Percentiles rank a stretch among this genome's conserved stretches.
These are phyloP conservation scores for Lepidium africanum DNA, from an alignment of 345 rosid species.

Conservation along the genomic window DNA sequence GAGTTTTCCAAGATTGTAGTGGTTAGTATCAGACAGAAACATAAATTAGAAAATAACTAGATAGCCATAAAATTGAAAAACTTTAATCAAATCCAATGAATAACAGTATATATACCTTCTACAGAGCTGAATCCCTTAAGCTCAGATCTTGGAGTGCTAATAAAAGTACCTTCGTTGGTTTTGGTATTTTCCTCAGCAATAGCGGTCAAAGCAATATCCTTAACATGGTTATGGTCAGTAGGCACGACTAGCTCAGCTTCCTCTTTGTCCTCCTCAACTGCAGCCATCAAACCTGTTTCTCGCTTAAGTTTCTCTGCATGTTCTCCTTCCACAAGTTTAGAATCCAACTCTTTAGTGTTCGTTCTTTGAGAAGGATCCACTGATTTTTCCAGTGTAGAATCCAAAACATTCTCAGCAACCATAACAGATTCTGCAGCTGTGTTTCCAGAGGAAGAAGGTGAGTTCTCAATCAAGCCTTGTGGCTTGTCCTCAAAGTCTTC, in stretches of 20 bases:
- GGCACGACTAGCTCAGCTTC: neutral
- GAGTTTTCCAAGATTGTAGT: neutral
- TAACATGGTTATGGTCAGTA: neutral
- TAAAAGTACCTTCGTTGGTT: neutral
- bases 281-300: neutral
- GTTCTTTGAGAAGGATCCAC: neutral
- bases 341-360: neutral
- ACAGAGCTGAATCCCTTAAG: neutral
- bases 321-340: neutral
- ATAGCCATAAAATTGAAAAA: neutral
- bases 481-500: neutral
- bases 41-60: neutral
- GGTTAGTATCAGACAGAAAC: neutral
- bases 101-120: neutral
- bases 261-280: neutral
- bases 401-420: constrained; percentile 4
- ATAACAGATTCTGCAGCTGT: neutral
- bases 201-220: neutral
- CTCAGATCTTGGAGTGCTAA: neutral
- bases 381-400: neutral
- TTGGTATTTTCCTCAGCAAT: neutral
- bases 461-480: neutral
- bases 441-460: neutral
- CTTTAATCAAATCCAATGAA: neutral
- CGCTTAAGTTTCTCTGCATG: neutral